Evolutionary conservation across 768 basidiomycete genomes (phyloP).

Genomic region (Leccinum olivaceopallidum): DNA sequence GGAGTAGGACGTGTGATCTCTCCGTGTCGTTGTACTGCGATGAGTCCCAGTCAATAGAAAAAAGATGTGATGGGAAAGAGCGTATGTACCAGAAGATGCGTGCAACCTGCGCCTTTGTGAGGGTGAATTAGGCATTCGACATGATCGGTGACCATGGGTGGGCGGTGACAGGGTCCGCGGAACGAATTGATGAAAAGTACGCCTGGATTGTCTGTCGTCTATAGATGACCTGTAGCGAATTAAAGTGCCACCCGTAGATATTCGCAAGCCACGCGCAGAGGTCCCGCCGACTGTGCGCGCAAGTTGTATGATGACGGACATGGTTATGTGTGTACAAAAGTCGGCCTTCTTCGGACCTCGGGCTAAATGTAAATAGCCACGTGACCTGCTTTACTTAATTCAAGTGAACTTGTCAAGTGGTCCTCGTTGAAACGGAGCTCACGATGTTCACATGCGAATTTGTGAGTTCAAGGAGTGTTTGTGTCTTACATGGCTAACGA

Average conservation of each 20-base stretch:
- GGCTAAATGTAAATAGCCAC: background rate
- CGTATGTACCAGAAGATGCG: slow-evolving; percentile 18
- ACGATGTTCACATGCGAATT: slow-evolving; percentile 15
- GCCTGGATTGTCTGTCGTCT: background rate
- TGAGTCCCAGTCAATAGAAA: background rate
- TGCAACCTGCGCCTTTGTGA: slow-evolving; percentile 16
- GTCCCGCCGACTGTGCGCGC: slow-evolving; percentile 13
- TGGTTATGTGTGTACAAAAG: background rate
- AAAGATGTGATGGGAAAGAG: background rate
- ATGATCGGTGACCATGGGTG: background rate
- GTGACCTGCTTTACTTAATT: background rate
- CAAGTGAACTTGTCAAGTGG: too few species aligned
- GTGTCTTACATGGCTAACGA: background rate
- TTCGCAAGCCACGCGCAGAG: slow-evolving; percentile 7
- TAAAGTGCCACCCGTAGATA: background rate
- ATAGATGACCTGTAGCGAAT: slow-evolving; percentile 5
- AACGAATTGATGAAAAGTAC: slow-evolving; percentile 14
- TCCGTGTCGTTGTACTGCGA: slow-evolving; percentile 43
- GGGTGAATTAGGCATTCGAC: background rate
- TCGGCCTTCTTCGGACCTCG: background rate
- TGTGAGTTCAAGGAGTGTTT: slow-evolving; percentile 11
- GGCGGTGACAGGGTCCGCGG: background rate
- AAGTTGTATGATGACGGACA: slow-evolving; percentile 9
- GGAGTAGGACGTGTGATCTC: slow-evolving; percentile 57
- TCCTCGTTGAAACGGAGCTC: background rate